Evolutionary conservation across 2,329 filamentous ascomycete genomes (phyloP), one percentile per base, ranked within the genome.

Genomic region (Monosporascus sp.): DNA sequence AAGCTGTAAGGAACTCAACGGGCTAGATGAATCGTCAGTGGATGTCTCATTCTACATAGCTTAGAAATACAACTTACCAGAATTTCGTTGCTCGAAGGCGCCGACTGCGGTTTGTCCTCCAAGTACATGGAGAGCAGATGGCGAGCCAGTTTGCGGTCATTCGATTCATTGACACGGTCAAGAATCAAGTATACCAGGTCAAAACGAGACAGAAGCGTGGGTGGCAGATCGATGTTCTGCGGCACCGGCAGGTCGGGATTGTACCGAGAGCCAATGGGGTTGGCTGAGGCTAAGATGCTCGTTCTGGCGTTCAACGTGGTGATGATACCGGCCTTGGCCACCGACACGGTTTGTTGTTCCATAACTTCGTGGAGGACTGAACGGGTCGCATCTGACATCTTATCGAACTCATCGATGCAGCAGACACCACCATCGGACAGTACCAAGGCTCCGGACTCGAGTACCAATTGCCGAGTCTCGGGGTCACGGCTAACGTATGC

Each of bases 261-360:
- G 76, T 99, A 99, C 68, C 95, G 92, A 74, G 91, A 96, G 64
- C 94, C 94, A 61, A 99, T 97, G 1, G 94, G 94, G 69, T 99
- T 99, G 71, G 94, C 94, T 11, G 93, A 97, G 17, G 94, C 94
- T 31, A 99, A 83, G 66, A 99, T 97, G 59, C 90, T 95, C 1
- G 94, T 97, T 66, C 94, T 83, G 26, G 94, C 94, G 68, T 99
- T 99, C 56, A 99, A 78, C 0, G 94, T 99, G 1, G 94, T 99
- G 60, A 92, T 96, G 68, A 97, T 97, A 61, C 93, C 93, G 2
- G 93, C 93, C 77, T 92, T 92, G 61, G 88, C 88, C 50, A 92
- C 88, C 1, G 87, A 91, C 40, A 92, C 90, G 2, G 88, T 92
- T 74, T 92, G 88, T 69, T 92, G 88, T 71, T 92, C 88, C 88